Evolutionary conservation across 306 rosid species (phyloP).

Genomic region (Vigna radiata): DNA sequence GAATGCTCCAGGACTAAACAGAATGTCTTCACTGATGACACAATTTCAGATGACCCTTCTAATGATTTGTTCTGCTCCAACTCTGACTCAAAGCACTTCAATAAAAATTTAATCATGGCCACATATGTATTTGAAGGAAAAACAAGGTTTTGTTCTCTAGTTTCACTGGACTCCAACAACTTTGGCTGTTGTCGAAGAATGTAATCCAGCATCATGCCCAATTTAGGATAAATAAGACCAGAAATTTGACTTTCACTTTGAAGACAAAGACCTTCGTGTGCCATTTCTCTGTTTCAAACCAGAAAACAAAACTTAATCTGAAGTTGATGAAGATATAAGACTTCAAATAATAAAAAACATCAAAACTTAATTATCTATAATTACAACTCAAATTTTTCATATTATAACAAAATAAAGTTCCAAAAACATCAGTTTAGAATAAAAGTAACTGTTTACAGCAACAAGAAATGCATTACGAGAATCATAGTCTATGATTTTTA

Average conservation of each 20-base stretch:
- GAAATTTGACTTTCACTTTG: constrained; percentile 56
- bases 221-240: constrained; percentile 68
- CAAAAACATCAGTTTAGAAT: constrained; percentile 10
- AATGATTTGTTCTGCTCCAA: constrained; percentile 58
- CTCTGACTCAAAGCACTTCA: constrained; percentile 79
- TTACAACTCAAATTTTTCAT: constrained; percentile 22
- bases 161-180: constrained; percentile 70
- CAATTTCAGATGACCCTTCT: constrained; percentile 58
- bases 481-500: constrained; percentile 15
- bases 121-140: constrained; percentile 75
- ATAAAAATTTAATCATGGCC: constrained; percentile 79
- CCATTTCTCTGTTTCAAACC: constrained; percentile 77
- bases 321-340: constrained; percentile 29
- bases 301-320: constrained; percentile 24
- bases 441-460: constrained; percentile 25
- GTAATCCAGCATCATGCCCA: constrained; percentile 75
- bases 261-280: constrained; percentile 84
- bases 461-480: constrained; percentile 26
- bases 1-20: constrained; percentile 84
- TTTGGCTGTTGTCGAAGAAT: constrained; percentile 78
- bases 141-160: constrained; percentile 74
- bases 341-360: constrained; percentile 24
- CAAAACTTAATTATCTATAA: constrained; percentile 20
- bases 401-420: constrained; percentile 31
- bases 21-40: constrained; percentile 66